phyloP scores from a whole-genome alignment of 345 rosid genomes.

The Eucalyptus viminalis region DNA sequence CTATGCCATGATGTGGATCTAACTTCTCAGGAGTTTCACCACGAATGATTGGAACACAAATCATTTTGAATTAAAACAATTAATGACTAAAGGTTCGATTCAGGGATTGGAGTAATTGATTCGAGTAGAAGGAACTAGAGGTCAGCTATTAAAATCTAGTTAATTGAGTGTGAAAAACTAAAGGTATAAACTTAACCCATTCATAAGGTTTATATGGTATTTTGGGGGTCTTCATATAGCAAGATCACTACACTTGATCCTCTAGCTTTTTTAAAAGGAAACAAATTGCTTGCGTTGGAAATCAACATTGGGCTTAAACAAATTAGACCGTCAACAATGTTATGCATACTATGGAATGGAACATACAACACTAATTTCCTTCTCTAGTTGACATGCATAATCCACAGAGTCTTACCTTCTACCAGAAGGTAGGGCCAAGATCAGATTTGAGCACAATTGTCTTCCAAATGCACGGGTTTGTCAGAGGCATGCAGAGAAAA shows the following conservation, averaged over 20 bases:
- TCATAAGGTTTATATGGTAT: not conserved
- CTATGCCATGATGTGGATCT: not conserved
- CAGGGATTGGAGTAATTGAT: not conserved
- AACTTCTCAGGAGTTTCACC: not conserved
- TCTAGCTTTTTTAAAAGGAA: not conserved
- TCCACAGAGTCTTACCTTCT: not conserved
- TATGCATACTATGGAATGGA: not conserved
- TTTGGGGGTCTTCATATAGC: not conserved
- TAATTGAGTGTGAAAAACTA: not conserved
- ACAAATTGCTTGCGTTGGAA: not conserved
- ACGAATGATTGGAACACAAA: not conserved
- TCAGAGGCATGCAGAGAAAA: not conserved
- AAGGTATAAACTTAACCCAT: not conserved
- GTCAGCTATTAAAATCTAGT: not conserved
- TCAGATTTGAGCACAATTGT: not conserved
- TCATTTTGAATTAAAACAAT: not conserved
- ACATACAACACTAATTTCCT: not conserved
- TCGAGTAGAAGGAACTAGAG: not conserved
- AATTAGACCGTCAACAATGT: not conserved
- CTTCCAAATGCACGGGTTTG: not conserved
- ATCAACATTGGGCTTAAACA: not conserved
- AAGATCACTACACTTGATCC: not conserved
- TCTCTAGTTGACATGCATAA: not conserved
- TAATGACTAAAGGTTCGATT: not conserved
- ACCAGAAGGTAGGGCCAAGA: not conserved